These are phyloP conservation scores for Aspergillus indologenus DNA, from an alignment of 495 filamentous ascomycete genomes.

Conservation along the genomic window DNA sequence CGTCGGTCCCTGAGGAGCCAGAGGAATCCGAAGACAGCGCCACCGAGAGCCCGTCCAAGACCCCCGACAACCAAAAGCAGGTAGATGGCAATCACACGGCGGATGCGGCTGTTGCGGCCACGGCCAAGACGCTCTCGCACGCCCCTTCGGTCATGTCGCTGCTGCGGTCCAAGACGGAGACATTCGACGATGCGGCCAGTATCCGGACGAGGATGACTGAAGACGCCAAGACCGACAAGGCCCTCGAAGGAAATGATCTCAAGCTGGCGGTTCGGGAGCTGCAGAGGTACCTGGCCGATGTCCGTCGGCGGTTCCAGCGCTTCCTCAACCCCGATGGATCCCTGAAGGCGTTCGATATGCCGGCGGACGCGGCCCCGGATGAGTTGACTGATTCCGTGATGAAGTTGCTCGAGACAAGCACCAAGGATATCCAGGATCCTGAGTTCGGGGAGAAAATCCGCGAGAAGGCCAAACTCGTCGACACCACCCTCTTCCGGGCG, in stretches of 20 bases:
- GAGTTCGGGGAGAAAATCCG: conserved; percentile 68
- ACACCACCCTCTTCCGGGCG: conserved; percentile 89
- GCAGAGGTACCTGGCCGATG: conserved; percentile 79
- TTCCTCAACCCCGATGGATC: conserved; percentile 74
- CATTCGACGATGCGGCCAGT: conserved; percentile 46
- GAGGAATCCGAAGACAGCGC: conserved; percentile 46
- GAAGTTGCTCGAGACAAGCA: conserved; percentile 44
- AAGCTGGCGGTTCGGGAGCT: conserved; percentile 75
- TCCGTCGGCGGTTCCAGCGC: conserved; percentile 74
- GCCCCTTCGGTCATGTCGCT: conserved; percentile 62
- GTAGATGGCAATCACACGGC: conserved; percentile 20
- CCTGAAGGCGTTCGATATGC: conserved; percentile 56
- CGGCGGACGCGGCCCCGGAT: conserved; percentile 50
- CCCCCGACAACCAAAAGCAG: conserved; percentile 25
- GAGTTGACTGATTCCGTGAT: conserved; percentile 46
- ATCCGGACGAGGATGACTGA: conserved; percentile 35
- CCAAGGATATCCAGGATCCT: conserved; percentile 42
- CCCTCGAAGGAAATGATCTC: conserved; percentile 75
- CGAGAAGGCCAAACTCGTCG: conserved; percentile 75
- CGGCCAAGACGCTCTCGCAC: conserved; percentile 24
- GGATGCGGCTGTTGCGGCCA: conserved; percentile 21
- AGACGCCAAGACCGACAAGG: conserved; percentile 22
- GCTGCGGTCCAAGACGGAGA: conserved; percentile 35
- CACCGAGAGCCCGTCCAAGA: conserved; percentile 21
- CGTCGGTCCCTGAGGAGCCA: conserved; percentile 49